Percentiles rank a stretch among this genome's conserved stretches.
These are phyloP conservation scores for Pleomassaria siparia DNA, from an alignment of 2,329 filamentous ascomycete genomes.

Conservation along the genomic window DNA sequence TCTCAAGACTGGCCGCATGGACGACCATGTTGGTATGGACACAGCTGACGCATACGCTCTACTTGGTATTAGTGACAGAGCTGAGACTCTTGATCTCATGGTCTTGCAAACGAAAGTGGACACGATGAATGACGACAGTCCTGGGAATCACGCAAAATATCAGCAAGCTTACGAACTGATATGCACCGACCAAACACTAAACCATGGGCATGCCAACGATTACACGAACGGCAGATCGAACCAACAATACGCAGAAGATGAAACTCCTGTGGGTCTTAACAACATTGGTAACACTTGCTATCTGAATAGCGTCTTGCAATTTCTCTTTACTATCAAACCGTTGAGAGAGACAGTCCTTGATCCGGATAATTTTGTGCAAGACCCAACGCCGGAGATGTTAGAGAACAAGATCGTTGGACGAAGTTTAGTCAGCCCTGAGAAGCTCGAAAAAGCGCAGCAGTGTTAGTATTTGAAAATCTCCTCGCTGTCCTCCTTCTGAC, in stretches of 20 bases:
- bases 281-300: slow-evolving; percentile 99
- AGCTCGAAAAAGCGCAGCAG: slow-evolving; percentile 65
- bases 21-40: slow-evolving; percentile 55
- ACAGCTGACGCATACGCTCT: slow-evolving; percentile 40
- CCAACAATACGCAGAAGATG: slow-evolving; percentile 38
- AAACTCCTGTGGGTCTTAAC: slow-evolving; percentile 79
- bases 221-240: slow-evolving; percentile 12
- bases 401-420: slow-evolving; percentile 74
- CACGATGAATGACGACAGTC: slow-evolving; percentile 38
- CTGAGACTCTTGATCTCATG: slow-evolving; percentile 52
- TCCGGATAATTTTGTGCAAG: slow-evolving; percentile 70
- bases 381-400: slow-evolving; percentile 64
- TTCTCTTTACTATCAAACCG: slow-evolving; percentile 85
- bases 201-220: slow-evolving; percentile 18
- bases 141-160: slow-evolving; percentile 49
- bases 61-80: slow-evolving; percentile 54
- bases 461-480: slow-evolving; percentile 60
- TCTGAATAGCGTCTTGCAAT: slow-evolving; percentile 93
- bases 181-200: slow-evolving; percentile 31
- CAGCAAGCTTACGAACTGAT: slow-evolving; percentile 52
- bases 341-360: slow-evolving; percentile 79
- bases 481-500: slow-evolving; percentile 8
- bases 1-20: slow-evolving; percentile 54
- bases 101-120: slow-evolving; percentile 30
- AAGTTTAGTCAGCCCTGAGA: slow-evolving; percentile 61